Base-by-base conservation (phyloP, 176 grass and related monocot species). In the Oryza australiensis region DNA sequence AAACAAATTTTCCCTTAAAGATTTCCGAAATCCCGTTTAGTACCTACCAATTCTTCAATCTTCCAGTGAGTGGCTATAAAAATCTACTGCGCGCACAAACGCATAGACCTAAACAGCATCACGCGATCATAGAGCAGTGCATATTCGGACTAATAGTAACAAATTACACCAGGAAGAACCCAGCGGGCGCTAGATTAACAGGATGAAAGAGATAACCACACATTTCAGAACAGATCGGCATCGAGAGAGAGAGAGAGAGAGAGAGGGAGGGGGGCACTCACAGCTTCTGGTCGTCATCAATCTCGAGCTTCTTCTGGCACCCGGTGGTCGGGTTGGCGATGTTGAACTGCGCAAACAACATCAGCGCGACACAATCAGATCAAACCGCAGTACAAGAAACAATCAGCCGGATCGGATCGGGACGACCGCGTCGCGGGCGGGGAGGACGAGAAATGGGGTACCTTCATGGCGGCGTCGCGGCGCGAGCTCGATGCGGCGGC, bases 241-340 rank as follows among this genome's bases (percentile, higher is more conserved):
- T 40, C 14, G 5, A 77, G 13, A 42, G 11, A 38, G 33, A 55
- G 9, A n/a, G 13, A 55, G 9, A n/a, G 13, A 10, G 11, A 2
- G 23, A 5, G 33, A 34, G 32, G 32, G 32, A 3, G 32, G 32
- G 3, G 42, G 80, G 6, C 26, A 90, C 93, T 90, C 78, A 92
- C 93, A 95, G 91, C 82, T 97, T 97, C 84, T 97, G 94, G 55
- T 97, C 91, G 59, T 97, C 94, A 42, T 94, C 94, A 27, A 97
- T 94, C 86, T 97, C 89, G 11, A 97, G 81, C 78, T 94, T 97
- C 84, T 91, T 97, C 91, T 94, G 91, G 86, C 91, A 97, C 41
- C 94, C 89, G 43, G 91, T 94, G 37, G 91, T 83, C 84, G 89
- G 94, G 78, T 97, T 89, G 2, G 91, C 89, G 34, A 97, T 97